Evolutionary conservation across 768 basidiomycete species (phyloP).

Genomic region (Auriscalpium vulgare): DNA sequence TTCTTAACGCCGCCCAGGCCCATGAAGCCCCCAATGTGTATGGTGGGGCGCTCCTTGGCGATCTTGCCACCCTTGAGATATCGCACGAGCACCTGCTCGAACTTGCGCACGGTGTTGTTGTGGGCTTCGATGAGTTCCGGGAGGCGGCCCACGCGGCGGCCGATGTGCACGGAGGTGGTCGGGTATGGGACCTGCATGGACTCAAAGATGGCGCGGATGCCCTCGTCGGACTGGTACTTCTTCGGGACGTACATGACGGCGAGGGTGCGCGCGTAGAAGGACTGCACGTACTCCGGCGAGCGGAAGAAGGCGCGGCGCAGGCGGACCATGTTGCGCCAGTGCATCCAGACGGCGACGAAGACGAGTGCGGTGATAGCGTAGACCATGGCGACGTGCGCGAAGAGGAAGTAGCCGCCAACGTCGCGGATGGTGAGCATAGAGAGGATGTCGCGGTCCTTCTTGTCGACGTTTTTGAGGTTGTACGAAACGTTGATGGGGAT

Average conservation of each 20-base stretch:
- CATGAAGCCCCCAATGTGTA: constrained; percentile 69
- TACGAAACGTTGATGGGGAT: constrained; percentile 83
- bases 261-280: constrained; percentile 91
- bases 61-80: constrained; percentile 82
- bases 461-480: constrained; percentile 61
- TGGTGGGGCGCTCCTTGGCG: constrained; percentile 73
- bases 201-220: constrained; percentile 70
- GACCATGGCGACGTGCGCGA: constrained; percentile 75
- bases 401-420: constrained; percentile 62
- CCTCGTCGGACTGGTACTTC: constrained; percentile 79
- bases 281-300: constrained; percentile 78
- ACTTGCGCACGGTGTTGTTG: constrained; percentile 88
- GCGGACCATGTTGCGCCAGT: constrained; percentile 73
- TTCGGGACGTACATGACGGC: constrained; percentile 74
- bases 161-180: constrained; percentile 85
- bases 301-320: constrained; percentile 86
- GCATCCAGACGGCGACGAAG: constrained; percentile 59
- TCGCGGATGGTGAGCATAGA: constrained; percentile 85
- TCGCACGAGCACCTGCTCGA: constrained; percentile 82
- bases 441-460: constrained; percentile 48
- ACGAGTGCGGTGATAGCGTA: constrained; percentile 76
- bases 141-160: constrained; percentile 78
- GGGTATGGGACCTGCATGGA: constrained; percentile 72
- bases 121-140: constrained; percentile 89
- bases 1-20: constrained; percentile 79